These are phyloP conservation scores for Torulaspora quercuum DNA, from an alignment of 805 yeast species.

Conservation along the genomic window DNA sequence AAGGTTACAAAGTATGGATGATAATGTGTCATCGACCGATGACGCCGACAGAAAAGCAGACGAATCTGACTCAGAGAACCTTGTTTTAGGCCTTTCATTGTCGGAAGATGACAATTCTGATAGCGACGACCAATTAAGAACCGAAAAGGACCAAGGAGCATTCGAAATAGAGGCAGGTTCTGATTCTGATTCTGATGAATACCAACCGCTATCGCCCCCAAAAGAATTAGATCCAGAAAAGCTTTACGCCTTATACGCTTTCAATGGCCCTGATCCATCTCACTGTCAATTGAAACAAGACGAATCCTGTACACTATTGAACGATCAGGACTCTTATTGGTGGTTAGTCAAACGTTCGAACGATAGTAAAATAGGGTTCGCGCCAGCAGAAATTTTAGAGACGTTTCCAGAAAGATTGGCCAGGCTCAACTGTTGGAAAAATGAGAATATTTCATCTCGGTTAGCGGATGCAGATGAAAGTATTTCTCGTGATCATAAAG, in stretches of 20 bases:
- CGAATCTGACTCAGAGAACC: slow-evolving; percentile 8
- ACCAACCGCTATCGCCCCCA: slow-evolving; percentile 56
- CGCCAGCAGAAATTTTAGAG: slow-evolving; percentile 94
- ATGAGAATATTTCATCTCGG: slow-evolving; percentile 53
- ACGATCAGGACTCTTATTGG: slow-evolving; percentile 94
- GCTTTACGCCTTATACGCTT: slow-evolving; percentile 82
- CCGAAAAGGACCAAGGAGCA: slow-evolving; percentile 16
- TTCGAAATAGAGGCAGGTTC: slow-evolving; percentile 12
- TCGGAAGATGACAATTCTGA: slow-evolving; percentile 16
- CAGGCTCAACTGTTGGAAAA: slow-evolving; percentile 85
- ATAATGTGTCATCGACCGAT: slow-evolving; percentile 6
- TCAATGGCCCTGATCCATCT: slow-evolving; percentile 88
- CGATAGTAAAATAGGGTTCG: slow-evolving; percentile 81
- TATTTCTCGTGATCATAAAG: slow-evolving; percentile 1
- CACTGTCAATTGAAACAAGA: slow-evolving; percentile 79
- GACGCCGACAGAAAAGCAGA: slow-evolving; percentile 7
- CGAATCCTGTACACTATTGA: slow-evolving; percentile 75
- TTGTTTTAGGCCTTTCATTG: slow-evolving; percentile 12
- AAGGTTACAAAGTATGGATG: slow-evolving; percentile 27
- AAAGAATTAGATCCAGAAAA: slow-evolving; percentile 77
- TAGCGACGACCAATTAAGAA: slow-evolving; percentile 19
- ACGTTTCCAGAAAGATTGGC: slow-evolving; percentile 90
- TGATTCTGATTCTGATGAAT: slow-evolving; percentile 41
- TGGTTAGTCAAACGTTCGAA: slow-evolving; percentile 70
- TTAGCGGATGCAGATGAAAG: slow-evolving; percentile 12